A percentile compares a stretch with the other conserved stretches of the same genome.
Evolutionary conservation across 1,139 yeast species (phyloP).

Genomic region (Meyerozyma athensensis): DNA sequence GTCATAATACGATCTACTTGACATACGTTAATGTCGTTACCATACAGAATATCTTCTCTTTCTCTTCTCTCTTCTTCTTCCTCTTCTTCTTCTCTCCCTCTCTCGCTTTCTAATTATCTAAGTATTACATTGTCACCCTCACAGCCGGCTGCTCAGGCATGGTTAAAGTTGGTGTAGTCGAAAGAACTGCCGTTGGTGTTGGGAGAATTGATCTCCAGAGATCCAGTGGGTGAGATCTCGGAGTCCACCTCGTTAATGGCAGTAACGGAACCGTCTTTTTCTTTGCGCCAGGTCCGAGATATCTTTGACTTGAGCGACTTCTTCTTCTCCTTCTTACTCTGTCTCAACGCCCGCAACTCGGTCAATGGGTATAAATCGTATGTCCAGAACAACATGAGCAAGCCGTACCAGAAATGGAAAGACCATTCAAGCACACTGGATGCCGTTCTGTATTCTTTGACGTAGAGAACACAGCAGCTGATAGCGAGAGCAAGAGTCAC

Average conservation of each 20-base stretch:
- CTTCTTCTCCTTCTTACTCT: conserved; percentile 1
- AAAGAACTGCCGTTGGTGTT: background rate
- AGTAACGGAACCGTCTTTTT: conserved; percentile 1
- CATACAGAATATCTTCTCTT: too few relatives aligned
- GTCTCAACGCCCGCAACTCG: conserved; percentile 10
- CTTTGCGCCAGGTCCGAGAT: background rate
- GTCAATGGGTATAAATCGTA: conserved; percentile 33
- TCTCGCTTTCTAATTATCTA: too few relatives aligned
- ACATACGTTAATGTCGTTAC: too few relatives aligned
- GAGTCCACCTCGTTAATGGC: background rate
- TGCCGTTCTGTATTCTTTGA: conserved; percentile 10
- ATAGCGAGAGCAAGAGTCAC: conserved; percentile 25
- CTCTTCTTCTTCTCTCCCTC: too few relatives aligned
- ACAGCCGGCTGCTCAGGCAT: conserved; percentile 1
- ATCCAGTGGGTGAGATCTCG: background rate
- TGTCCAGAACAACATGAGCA: conserved; percentile 33
- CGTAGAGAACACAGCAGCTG: conserved; percentile 25
- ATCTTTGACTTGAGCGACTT: conserved; percentile 1
- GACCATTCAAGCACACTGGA: conserved; percentile 32
- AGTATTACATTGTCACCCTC: too few relatives aligned
- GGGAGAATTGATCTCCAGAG: background rate
- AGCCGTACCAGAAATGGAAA: conserved; percentile 35
- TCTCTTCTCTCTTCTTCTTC: too few relatives aligned
- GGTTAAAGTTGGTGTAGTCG: conserved; percentile 2
- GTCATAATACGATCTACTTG: too few relatives aligned